Evolutionary conservation across 371 early-diverging fungal genomes (phyloP).

Genomic region (Mucor lusitanicus): DNA sequence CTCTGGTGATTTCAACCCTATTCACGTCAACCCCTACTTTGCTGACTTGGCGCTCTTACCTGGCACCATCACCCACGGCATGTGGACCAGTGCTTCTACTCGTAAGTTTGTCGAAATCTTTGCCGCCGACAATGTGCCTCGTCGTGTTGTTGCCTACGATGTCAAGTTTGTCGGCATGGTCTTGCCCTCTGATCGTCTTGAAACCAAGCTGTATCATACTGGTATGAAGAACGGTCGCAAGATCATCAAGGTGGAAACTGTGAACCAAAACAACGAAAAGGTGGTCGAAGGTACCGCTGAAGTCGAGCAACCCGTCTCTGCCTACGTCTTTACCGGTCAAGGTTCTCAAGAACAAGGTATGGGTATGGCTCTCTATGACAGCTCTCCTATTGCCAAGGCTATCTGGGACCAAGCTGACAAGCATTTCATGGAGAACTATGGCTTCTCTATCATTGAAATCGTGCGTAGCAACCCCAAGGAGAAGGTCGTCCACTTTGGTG

Average conservation of each 20-base stretch:
- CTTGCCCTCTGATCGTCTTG: slow-evolving; percentile 82
- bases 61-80: slow-evolving; percentile 96
- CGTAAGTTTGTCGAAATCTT: slow-evolving; percentile 94
- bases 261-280: slow-evolving; percentile 85
- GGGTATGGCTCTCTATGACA: slow-evolving; percentile 94
- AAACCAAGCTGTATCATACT: slow-evolving; percentile 89
- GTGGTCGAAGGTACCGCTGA: slow-evolving; percentile 92
- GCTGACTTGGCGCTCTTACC: slow-evolving; percentile 91
- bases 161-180: slow-evolving; percentile 89
- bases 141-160: slow-evolving; percentile 81
- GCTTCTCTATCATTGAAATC: slow-evolving; percentile 91
- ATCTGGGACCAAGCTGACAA: slow-evolving; percentile 95
- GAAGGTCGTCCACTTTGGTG: slow-evolving; percentile 94
- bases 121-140: slow-evolving; percentile 94
- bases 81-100: slow-evolving; percentile 96
- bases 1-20: slow-evolving; percentile 94
- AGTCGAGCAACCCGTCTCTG: slow-evolving; percentile 90
- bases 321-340: slow-evolving; percentile 96
- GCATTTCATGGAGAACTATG: slow-evolving; percentile 88
- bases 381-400: slow-evolving; percentile 81
- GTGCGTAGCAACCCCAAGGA: slow-evolving; percentile 90
- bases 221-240: slow-evolving; percentile 97
- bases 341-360: slow-evolving; percentile 96
- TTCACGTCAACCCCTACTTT: slow-evolving; percentile 96
- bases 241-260: slow-evolving; percentile 90